Evolutionary conservation across 352 stramenopile genomes (phyloP), one percentile per base, ranked within the genome.

Genomic region (Phytophthora tentaculata): DNA sequence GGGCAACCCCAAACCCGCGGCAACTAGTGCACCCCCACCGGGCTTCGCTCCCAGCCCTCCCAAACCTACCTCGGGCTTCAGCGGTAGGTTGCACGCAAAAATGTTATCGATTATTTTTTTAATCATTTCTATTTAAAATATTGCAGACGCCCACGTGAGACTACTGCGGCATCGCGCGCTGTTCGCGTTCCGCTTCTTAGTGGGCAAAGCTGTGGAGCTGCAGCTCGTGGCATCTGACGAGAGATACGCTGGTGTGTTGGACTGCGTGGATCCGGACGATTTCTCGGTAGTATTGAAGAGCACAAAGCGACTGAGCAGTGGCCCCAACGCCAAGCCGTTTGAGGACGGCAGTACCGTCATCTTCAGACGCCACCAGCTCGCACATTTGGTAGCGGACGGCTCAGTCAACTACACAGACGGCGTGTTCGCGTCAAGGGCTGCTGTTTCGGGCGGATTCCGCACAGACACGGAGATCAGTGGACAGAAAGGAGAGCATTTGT

Each of bases 381-480:
- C 76, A 28, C 81, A 95, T 55, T 57, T 95, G 19, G 63, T 79
- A 20, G 80, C 74, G 14, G 80, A 92, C 19, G 88, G 86, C 9
- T 52, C 74, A 0, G 77, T 88, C 20, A 84, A 90, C 49, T 94
- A 94, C 69, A 72, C 77, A 24, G 83, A 94, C 14, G 64, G 57
- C 5, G 61, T 78, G 17, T 73, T 80, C 12, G 67, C 77, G 10
- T 65, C 64, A 9, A 53, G 65, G 2, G 35, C 64, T 12, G 67
- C 71, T 2, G 71, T 57, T 1, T 64, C 67, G 0, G 41, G 53
- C 3, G 84, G 82, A 17, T 90, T 92, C 55, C 72, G 84, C 29
- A 98, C 95, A 2, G 95, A 98, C 76, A 92, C 83, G 32, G 91
- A 98, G 71, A 98, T 98, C 75, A 97, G 87, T 32, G 73, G 74